These are phyloP conservation scores for Kodamaea sp. DNA, from an alignment of 1,139 yeast genomes.

Conservation along the genomic window DNA sequence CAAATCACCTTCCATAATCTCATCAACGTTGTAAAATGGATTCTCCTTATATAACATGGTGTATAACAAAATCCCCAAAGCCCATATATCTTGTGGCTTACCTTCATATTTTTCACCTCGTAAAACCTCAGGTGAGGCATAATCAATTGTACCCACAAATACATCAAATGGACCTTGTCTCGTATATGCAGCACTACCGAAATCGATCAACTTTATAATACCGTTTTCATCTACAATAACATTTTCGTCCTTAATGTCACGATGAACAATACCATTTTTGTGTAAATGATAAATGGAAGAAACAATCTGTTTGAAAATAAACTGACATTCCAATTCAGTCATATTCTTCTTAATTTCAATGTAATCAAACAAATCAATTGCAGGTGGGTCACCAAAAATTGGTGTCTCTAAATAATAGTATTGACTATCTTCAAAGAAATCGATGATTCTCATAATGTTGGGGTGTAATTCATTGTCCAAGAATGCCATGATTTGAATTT, in stretches of 20 bases:
- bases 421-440: constrained; percentile 86
- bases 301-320: constrained; percentile 75
- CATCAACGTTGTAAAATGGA: constrained; percentile 93
- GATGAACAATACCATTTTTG: constrained; percentile 80
- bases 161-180: constrained; percentile 94
- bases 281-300: constrained; percentile 80
- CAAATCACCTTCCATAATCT: constrained; percentile 85
- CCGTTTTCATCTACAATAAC: constrained; percentile 80
- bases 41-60: constrained; percentile 91
- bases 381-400: constrained; percentile 84
- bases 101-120: constrained; percentile 88
- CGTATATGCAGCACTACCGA: constrained; percentile 90
- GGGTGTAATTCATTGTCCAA: constrained; percentile 77
- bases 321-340: constrained; percentile 71
- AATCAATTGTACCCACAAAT: constrained; percentile 94
- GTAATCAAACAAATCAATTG: constrained; percentile 85
- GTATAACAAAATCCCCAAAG: constrained; percentile 83
- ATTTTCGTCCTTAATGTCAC: constrained; percentile 95
- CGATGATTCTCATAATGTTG: constrained; percentile 77
- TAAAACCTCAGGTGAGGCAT: constrained; percentile 94
- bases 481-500: constrained; percentile 86
- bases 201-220: constrained; percentile 81
- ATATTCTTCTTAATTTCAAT: constrained; percentile 81
- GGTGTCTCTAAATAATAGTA: constrained; percentile 90
- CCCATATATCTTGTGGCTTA: constrained; percentile 95